phyloP scores from a whole-genome alignment of 768 basidiomycete species.

The Collybiopsis luxurians region DNA sequence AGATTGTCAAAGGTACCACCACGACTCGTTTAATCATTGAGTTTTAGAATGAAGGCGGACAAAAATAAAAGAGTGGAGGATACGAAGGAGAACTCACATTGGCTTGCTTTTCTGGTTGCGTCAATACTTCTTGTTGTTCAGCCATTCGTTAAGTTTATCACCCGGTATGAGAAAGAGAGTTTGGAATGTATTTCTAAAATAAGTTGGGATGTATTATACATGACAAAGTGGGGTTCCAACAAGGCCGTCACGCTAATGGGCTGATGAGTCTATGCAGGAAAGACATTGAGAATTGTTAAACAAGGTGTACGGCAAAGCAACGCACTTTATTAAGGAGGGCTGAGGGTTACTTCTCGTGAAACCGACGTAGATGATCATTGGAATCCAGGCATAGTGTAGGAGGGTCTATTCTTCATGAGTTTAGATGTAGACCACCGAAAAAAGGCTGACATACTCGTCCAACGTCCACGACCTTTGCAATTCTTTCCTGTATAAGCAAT shows the following conservation, averaged over 20 bases:
- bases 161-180: not conserved
- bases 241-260: slow-evolving; percentile 70
- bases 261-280: slow-evolving; percentile 74
- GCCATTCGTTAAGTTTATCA: too few relatives aligned
- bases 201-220: not conserved
- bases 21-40: slow-evolving; percentile 64
- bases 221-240: slow-evolving; percentile 18
- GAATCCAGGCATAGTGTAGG: slow-evolving; percentile 95
- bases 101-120: too few relatives aligned
- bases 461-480: slow-evolving; percentile 76
- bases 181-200: not conserved
- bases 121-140: too few relatives aligned
- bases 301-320: slow-evolving; percentile 15
- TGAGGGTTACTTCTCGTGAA: slow-evolving; percentile 92
- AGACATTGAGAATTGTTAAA: not conserved
- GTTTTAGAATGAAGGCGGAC: not conserved
- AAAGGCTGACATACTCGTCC: slow-evolving; percentile 59
- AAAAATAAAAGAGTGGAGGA: not conserved
- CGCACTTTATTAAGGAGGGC: slow-evolving; percentile 93
- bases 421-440: not conserved
- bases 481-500: slow-evolving; percentile 61
- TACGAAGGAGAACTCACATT: not conserved
- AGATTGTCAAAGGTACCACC: slow-evolving; percentile 47
- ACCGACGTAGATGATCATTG: slow-evolving; percentile 93
- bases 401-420: slow-evolving; percentile 56